phyloP scores from a whole-genome alignment of 1,284 basidiomycete species.

The Austropuccinia psidii region DNA sequence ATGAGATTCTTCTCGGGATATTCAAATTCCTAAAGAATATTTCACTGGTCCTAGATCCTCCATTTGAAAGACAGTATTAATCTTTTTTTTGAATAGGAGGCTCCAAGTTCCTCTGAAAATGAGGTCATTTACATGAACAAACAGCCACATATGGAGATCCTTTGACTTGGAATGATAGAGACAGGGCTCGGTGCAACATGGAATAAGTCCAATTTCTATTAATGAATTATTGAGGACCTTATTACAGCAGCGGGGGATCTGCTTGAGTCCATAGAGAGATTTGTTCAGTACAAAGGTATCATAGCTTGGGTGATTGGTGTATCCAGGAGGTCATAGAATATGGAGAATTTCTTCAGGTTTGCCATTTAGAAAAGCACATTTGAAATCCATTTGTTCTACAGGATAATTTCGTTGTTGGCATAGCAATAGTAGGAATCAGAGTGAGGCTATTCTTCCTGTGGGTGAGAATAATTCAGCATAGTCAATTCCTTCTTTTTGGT shows the following conservation, averaged over 20 bases:
- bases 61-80: background rate
- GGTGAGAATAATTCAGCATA: background rate
- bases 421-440: slow-evolving; percentile 35
- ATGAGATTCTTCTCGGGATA: background rate
- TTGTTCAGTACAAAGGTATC: background rate
- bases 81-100: background rate
- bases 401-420: slow-evolving; percentile 47
- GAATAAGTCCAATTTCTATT: background rate
- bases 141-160: background rate
- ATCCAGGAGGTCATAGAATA: slow-evolving; percentile 46
- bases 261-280: background rate
- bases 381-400: slow-evolving; percentile 51
- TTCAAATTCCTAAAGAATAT: background rate
- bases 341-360: slow-evolving; percentile 50
- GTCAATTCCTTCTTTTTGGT: background rate
- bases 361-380: slow-evolving; percentile 51
- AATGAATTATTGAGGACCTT: background rate
- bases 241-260: background rate
- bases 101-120: background rate
- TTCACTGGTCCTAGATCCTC: background rate
- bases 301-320: background rate
- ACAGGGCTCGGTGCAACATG: background rate
- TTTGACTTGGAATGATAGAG: background rate
- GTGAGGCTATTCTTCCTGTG: background rate
- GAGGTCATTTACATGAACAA: background rate